Percentiles rank a stretch among this genome's conserved stretches.
These are phyloP conservation scores for Calocera viscosa DNA, from an alignment of 768 basidiomycete species.

Conservation along the genomic window DNA sequence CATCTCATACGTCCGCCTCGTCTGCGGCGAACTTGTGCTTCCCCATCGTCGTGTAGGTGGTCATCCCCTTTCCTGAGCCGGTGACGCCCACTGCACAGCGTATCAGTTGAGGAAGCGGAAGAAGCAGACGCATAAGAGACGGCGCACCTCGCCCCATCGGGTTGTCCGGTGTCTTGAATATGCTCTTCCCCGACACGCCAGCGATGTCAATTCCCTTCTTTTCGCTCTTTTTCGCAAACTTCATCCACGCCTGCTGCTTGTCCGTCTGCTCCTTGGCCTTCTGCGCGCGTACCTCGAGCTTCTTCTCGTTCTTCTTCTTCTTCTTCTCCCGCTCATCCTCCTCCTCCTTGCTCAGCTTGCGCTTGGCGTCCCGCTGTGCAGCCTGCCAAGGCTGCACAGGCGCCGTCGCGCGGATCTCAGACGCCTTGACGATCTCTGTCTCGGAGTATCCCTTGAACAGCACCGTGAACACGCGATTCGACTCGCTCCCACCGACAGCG, in stretches of 20 bases:
- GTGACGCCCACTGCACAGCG: slow-evolving; percentile 66
- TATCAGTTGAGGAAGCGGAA: slow-evolving; percentile 15
- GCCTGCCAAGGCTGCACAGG: slow-evolving; percentile 32
- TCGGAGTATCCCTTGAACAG: slow-evolving; percentile 87
- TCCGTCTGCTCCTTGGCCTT: slow-evolving; percentile 79
- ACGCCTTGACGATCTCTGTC: slow-evolving; percentile 66
- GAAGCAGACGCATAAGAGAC: slow-evolving; percentile 15
- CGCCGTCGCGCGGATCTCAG: slow-evolving; percentile 59
- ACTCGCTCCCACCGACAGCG: slow-evolving; percentile 65
- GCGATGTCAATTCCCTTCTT: slow-evolving; percentile 88
- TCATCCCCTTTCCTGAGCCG: slow-evolving; percentile 82
- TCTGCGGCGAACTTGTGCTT: slow-evolving; percentile 61
- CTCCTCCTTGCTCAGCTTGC: slow-evolving; percentile 65
- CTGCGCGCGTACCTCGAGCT: slow-evolving; percentile 64
- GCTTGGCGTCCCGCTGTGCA: slow-evolving; percentile 44
- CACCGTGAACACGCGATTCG: slow-evolving; percentile 77
- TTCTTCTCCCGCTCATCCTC: slow-evolving; percentile 80
- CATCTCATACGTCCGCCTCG: slow-evolving; percentile 27
- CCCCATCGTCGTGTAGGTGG: slow-evolving; percentile 48
- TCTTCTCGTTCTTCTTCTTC: slow-evolving; percentile 95
- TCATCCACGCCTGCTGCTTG: slow-evolving; percentile 84
- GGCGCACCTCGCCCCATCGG: slow-evolving; percentile 63
- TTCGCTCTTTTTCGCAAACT: slow-evolving; percentile 88
- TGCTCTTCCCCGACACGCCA: slow-evolving; percentile 75
- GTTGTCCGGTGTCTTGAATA: slow-evolving; percentile 90